phyloP scores from a whole-genome alignment of 192 early-diverging fungal genomes.

The Backusella tuberculispora region DNA sequence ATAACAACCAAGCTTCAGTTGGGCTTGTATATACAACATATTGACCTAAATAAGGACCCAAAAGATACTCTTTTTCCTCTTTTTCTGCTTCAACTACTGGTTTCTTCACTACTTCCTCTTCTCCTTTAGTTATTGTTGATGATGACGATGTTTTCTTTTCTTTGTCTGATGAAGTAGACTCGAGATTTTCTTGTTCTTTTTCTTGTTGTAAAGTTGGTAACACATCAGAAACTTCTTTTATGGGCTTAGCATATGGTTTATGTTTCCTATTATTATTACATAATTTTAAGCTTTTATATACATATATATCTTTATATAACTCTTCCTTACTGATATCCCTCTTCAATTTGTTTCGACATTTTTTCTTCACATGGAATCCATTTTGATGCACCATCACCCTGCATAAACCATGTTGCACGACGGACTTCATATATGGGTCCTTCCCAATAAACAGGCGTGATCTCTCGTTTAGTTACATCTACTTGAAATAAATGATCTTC shows the following conservation, averaged over 20 bases:
- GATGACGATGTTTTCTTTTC: background rate
- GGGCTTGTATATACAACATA: slow-evolving; percentile 74
- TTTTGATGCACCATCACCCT: slow-evolving; percentile 56
- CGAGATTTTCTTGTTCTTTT: background rate
- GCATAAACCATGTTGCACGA: slow-evolving; percentile 83
- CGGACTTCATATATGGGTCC: slow-evolving; percentile 82
- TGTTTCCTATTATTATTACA: slow-evolving; percentile 12
- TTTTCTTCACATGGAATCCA: slow-evolving; percentile 85
- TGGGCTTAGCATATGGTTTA: slow-evolving; percentile 12
- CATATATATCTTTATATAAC: background rate
- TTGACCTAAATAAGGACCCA: slow-evolving; percentile 77
- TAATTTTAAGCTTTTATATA: background rate
- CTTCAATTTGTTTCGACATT: slow-evolving; percentile 76
- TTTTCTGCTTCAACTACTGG: background rate
- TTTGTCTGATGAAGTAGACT: background rate
- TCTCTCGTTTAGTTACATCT: slow-evolving; percentile 67
- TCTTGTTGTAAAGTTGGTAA: background rate
- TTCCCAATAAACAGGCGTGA: slow-evolving; percentile 80
- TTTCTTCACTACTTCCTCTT: background rate
- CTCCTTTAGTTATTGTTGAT: too few relatives aligned
- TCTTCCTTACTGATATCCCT: slow-evolving; percentile 64
- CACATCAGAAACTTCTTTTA: background rate
- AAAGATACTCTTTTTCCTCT: slow-evolving; percentile 48
- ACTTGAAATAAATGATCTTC: slow-evolving; percentile 85
- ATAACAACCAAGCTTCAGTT: slow-evolving; percentile 61